Evolutionary conservation across 495 filamentous ascomycete species (phyloP), one percentile per base, ranked within the genome.

Genomic region (Neurospora sp.): DNA sequence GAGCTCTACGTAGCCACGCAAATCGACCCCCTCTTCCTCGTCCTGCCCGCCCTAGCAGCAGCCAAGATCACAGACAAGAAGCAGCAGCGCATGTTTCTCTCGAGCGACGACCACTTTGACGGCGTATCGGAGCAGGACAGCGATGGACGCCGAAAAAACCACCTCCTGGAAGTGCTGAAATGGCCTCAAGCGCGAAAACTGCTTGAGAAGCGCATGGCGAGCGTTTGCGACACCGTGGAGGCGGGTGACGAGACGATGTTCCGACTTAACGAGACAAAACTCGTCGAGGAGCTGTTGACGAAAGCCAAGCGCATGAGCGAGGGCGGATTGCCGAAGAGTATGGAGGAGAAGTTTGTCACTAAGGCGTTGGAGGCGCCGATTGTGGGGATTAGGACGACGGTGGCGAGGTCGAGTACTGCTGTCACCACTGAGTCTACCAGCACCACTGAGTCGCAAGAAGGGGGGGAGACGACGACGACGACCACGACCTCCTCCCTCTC

Each of bases 271-370:
- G 84, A 90, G 73, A 78, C 81, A 6, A 95, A 93, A 79, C 85
- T 97, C 14, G 72, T 93, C n/a, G 73, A 77, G 39, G 87, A 92
- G 73, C 76, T 98, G 22, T 71, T 92, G 22, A 74, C 76, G 18
- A 98, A 97, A 78, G 94, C 94, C 20, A 83, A 87, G 70, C 85
- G 83, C 0, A 93, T 97, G 87, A 85, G 85, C 22, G 53, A 65
- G 0, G 83, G 83, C 1, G 89, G 89, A 0, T 80, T 98, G 40
- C 94, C 96, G 10, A 81, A 82, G 48, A 97, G 92, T 75, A 86
- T 98, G 86, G 96, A 98, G 79, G 91, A 97, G 48, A 89, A 88
- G 38, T 96, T 97, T 76, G 87, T 99, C 14, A 84, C 82, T 22
- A 90, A 91, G 74, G 86, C 88, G n/a, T 81, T 98, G 37, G 91